phyloP scores from a whole-genome alignment of 495 filamentous ascomycete species.

The Pseudomonodictys pantanalensis region DNA sequence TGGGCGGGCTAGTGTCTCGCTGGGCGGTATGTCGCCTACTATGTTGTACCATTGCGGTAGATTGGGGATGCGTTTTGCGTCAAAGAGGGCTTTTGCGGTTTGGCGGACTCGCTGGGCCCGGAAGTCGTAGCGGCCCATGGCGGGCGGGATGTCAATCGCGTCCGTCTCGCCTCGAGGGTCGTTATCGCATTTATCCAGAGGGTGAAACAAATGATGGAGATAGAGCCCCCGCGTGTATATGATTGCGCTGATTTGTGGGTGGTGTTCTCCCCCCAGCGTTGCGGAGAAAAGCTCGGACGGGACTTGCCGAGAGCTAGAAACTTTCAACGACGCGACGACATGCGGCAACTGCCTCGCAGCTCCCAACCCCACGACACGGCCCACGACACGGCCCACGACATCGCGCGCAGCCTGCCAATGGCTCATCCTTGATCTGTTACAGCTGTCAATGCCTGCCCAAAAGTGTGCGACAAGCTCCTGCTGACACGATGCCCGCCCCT shows the following conservation, averaged over 20 bases:
- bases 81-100: conserved; percentile 57
- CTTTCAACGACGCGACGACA: conserved; percentile 5
- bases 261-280: neutral
- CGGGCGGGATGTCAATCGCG: conserved; percentile 10
- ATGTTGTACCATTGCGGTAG: conserved; percentile 76
- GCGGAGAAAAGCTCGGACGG: conserved; percentile 20
- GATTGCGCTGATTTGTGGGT: too few relatives aligned
- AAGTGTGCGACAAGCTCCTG: neutral
- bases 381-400: neutral
- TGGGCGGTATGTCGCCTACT: conserved; percentile 70
- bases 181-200: neutral
- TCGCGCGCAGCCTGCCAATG: conserved; percentile 9
- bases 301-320: conserved; percentile 16
- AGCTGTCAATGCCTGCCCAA: neutral
- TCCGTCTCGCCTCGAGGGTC: neutral
- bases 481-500: conserved; percentile 61
- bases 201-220: neutral
- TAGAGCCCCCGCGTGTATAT: too few relatives aligned
- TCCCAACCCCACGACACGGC: neutral
- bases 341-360: neutral
- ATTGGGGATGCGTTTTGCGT: conserved; percentile 47
- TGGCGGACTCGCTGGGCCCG: conserved; percentile 70
- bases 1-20: conserved; percentile 70
- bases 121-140: conserved; percentile 70
- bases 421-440: neutral